phyloP scores from a whole-genome alignment of 306 rosid species.

The Prunus fruticosa region DNA sequence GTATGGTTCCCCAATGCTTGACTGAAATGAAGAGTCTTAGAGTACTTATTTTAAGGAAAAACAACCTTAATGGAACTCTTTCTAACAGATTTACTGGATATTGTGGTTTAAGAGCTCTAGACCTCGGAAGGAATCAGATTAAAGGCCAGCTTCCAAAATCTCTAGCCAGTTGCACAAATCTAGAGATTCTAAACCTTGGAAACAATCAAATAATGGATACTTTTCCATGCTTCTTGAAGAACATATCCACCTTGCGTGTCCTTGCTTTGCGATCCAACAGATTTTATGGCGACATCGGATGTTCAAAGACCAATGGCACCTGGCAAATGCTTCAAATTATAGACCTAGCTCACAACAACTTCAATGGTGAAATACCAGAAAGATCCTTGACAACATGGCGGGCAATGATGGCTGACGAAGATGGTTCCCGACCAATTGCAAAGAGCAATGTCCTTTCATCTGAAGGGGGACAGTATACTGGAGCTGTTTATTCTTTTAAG shows the following conservation, averaged over 20 bases:
- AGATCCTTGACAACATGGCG: conserved; percentile 36
- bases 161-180: conserved; percentile 16
- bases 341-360: conserved; percentile 46
- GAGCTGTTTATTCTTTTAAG: neutral
- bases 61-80: conserved; percentile 13
- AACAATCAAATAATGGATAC: conserved; percentile 7
- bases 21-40: neutral
- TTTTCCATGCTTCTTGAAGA: conserved; percentile 28
- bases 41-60: conserved; percentile 28
- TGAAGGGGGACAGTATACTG: too few species aligned
- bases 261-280: conserved; percentile 29
- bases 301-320: neutral
- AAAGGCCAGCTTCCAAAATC: conserved; percentile 21
- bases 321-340: conserved; percentile 38
- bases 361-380: conserved; percentile 30
- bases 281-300: neutral
- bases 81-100: conserved; percentile 7
- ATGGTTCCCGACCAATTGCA: neutral
- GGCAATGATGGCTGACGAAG: conserved; percentile 37
- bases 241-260: conserved; percentile 23
- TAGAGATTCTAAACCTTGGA: conserved; percentile 40
- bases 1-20: conserved; percentile 24
- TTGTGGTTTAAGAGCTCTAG: neutral
- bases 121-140: neutral
- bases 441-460: too few species aligned